Evolutionary conservation across 805 yeast genomes (phyloP), one percentile per base, ranked within the genome.

Genomic region (Ogataea pilisensis): DNA sequence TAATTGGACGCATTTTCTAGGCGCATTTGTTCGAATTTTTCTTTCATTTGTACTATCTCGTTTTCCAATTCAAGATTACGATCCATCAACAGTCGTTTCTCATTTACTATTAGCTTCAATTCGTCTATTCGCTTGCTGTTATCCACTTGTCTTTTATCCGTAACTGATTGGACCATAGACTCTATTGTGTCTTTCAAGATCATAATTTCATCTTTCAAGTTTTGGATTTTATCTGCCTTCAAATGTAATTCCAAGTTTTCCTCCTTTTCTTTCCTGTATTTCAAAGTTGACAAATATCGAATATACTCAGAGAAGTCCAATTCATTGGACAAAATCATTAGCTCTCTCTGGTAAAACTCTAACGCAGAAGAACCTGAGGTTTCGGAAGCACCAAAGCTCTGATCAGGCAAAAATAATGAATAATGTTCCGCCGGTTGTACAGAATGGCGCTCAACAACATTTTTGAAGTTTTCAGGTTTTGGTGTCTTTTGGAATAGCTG

Each of bases 231-330:
- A 12, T 36, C 30, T 6, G 17, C 3, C 9, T 35, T 22, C 14
- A 31, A 11, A 5, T 24, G 6, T 3, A 37, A 25, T 26, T 64
- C 58, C 35, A 62, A 58, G 31, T 59, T 63, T 39, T 69, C 51
- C 20, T 59, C 51, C 16, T 58, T 51, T n/a, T 61, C 53, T 6
- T 66, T 56, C 25, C 59, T 36, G 21, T 38, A 31, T 18, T 37
- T 34, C 7, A 18, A 8, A 17, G 45, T 24, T 18, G 38, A 67
- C 43, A 76, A 64, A 37, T 72, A 66, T 36, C 73, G 75, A 49
- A 78, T 53, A 55, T 75, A 80, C 36, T 70, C 68, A 3, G 76
- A 65, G 50, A 82, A 82, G 36, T 79, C 82, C 29, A 78, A 62
- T 53, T 82, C 88, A 55, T 82, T 82, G 38, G 71, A 70, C 43